Conservation (phyloP, 2,329 filamentous ascomycete species). For the Fusarium sp. region DNA sequence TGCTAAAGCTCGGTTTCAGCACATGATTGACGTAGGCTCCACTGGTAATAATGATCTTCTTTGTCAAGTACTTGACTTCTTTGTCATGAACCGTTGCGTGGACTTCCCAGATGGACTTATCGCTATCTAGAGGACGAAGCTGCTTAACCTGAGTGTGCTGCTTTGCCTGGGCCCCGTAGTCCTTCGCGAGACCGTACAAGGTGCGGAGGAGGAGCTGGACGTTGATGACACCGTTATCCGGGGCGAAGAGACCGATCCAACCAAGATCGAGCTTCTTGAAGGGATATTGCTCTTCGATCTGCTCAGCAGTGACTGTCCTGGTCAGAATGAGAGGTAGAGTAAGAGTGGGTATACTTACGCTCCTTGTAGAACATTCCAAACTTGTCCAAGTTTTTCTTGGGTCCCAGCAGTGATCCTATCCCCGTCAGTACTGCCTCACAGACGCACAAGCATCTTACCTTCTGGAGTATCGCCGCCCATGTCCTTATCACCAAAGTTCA, state of each 20-base stretch:
- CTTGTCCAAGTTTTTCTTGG: neutral
- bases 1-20: constrained; percentile 16
- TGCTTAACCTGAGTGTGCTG: constrained; percentile 17
- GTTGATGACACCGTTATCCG: constrained; percentile 26
- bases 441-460: neutral
- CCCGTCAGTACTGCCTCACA: accelerated
- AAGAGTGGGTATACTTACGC: neutral
- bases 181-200: constrained; percentile 9
- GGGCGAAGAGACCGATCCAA: constrained; percentile 14
- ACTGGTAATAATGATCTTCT: constrained; percentile 17
- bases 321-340: neutral
- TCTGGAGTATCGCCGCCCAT: constrained; percentile 7
- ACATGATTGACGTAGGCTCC: constrained; percentile 23
- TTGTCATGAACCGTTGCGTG: neutral
- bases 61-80: neutral
- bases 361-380: constrained; percentile 8
- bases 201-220: constrained; percentile 12
- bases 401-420: neutral
- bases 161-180: constrained; percentile 15
- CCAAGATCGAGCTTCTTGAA: constrained; percentile 4
- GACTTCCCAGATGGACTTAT: constrained; percentile 11
- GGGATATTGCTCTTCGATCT: constrained; percentile 17
- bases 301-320: neutral
- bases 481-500: constrained; percentile 32
- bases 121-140: neutral